phyloP scores from a whole-genome alignment of 179 eudicot genomes.

The Beta macrorhiza region DNA sequence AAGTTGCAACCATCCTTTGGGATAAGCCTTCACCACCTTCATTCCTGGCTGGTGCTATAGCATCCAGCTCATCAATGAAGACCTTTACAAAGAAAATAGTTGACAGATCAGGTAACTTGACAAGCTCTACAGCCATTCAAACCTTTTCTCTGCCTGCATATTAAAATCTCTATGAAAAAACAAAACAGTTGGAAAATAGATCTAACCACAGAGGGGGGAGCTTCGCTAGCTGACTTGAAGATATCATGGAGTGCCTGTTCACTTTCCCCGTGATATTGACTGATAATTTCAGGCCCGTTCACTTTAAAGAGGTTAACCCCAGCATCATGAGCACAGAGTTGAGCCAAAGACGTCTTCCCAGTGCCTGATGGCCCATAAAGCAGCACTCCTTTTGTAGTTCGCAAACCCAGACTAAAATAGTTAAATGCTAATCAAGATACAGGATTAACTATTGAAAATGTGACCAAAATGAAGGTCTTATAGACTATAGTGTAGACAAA shows the following conservation, averaged over 20 bases:
- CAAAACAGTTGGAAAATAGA: slow-evolving; percentile 19
- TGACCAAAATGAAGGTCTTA: background rate
- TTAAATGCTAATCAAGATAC: slow-evolving; percentile 35
- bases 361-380: slow-evolving; percentile 97
- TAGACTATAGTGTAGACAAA: background rate
- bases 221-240: slow-evolving; percentile 69
- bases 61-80: slow-evolving; percentile 94
- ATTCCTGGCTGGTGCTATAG: slow-evolving; percentile 94
- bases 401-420: slow-evolving; percentile 73
- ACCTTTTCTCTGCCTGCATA: background rate
- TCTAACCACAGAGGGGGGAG: slow-evolving; percentile 81
- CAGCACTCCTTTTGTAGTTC: slow-evolving; percentile 91
- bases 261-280: slow-evolving; percentile 77
- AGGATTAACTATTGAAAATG: slow-evolving; percentile 8
- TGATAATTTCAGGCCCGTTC: slow-evolving; percentile 84
- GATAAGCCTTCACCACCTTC: slow-evolving; percentile 92
- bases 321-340: slow-evolving; percentile 68
- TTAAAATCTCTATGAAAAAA: background rate
- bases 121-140: background rate
- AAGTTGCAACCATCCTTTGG: slow-evolving; percentile 87
- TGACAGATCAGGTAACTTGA: background rate
- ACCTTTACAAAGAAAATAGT: slow-evolving; percentile 37
- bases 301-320: slow-evolving; percentile 72
- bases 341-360: slow-evolving; percentile 88
- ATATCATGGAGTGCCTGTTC: slow-evolving; percentile 78